Conservation (phyloP, 2,329 filamentous ascomycete genomes). For the Iodosphaeria phyllophila region DNA sequence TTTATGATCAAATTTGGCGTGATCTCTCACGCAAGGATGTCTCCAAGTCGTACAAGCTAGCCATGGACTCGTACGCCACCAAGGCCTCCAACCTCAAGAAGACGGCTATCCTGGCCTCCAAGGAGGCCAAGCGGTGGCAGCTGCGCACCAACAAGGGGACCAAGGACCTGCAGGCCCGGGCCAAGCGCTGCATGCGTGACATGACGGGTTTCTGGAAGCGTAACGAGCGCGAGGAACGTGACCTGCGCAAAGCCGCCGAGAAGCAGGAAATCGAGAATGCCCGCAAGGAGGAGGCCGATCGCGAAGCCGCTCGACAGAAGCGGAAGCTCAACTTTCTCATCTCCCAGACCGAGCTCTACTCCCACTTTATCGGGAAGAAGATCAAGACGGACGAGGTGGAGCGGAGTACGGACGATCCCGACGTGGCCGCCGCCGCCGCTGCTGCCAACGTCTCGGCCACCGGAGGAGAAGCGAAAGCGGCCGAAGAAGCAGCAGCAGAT, state of each 20-base stretch:
- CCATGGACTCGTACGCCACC: conserved; percentile 65
- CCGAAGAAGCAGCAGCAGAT: conserved; percentile 25
- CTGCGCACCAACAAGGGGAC: conserved; percentile 95
- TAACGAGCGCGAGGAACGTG: conserved; percentile 92
- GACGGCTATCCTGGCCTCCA: conserved; percentile 88
- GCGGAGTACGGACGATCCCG: conserved; percentile 66
- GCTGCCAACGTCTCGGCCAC: too few relatives aligned
- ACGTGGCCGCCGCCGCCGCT: conserved; percentile 39
- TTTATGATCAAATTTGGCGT: conserved; percentile 94
- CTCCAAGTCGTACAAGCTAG: conserved; percentile 78
- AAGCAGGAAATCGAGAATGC: conserved; percentile 92
- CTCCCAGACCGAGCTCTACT: conserved; percentile 96
- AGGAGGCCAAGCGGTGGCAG: conserved; percentile 95
- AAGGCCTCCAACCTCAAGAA: conserved; percentile 95
- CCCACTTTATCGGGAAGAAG: conserved; percentile 98
- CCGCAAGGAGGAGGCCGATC: conserved; percentile 89
- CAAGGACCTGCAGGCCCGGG: conserved; percentile 90
- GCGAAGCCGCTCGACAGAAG: conserved; percentile 93
- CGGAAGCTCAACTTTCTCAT: conserved; percentile 98
- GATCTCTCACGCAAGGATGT: conserved; percentile 89
- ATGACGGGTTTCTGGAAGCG: conserved; percentile 99
- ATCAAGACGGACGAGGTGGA: conserved; percentile 96
- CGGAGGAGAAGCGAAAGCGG: too few relatives aligned
- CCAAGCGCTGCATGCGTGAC: conserved; percentile 96
- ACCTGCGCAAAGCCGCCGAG: conserved; percentile 84